Evolutionary conservation across 2,329 filamentous ascomycete genomes (phyloP).

Genomic region (Bipolaris cookei): DNA sequence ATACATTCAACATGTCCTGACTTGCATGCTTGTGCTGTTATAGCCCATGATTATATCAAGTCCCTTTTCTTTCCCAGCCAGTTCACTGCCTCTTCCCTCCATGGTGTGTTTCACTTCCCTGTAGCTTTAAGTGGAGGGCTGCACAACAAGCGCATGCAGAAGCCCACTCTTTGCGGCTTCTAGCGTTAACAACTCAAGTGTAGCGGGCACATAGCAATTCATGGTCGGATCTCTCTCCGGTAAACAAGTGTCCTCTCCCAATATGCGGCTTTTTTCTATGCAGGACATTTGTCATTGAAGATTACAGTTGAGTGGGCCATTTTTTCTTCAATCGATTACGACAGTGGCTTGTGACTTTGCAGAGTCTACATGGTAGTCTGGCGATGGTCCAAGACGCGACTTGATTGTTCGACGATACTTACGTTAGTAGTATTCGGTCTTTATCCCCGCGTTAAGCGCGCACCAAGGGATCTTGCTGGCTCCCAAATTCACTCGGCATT

Average conservation of each 20-base stretch:
- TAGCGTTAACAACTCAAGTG: neutral
- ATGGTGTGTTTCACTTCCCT: neutral
- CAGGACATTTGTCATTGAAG: neutral
- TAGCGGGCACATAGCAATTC: neutral
- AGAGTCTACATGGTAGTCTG: neutral
- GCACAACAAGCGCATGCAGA: neutral
- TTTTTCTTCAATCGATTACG: neutral
- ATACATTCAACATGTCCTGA: neutral
- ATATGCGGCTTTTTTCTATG: neutral
- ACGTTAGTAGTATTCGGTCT: neutral
- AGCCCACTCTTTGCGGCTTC: neutral
- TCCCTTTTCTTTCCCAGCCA: neutral
- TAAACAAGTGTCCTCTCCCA: too few relatives aligned
- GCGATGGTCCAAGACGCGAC: neutral
- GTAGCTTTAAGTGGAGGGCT: neutral
- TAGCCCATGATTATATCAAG: too few relatives aligned
- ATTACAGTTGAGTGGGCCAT: neutral
- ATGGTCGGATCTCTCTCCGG: too few relatives aligned
- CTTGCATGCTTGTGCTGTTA: too few relatives aligned
- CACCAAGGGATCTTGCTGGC: neutral
- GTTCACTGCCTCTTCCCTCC: neutral
- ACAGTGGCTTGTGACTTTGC: neutral
- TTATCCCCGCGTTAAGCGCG: neutral
- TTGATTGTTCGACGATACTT: neutral
- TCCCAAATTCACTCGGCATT: neutral